Evolutionary conservation across 768 basidiomycete species (phyloP).

Genomic region (Suillus weaverae): DNA sequence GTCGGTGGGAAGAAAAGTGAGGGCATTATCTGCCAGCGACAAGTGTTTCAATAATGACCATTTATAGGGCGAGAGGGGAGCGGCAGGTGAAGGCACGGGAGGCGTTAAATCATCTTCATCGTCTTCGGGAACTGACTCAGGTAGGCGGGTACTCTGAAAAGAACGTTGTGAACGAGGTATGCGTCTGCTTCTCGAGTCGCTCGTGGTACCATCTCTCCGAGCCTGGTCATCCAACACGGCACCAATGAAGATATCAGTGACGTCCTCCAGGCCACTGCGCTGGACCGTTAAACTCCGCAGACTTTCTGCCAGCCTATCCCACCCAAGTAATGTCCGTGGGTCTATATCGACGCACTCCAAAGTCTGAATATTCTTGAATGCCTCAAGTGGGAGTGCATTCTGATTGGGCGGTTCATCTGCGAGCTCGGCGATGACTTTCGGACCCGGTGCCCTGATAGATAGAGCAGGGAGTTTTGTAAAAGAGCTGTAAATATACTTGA

Average conservation of each 20-base stretch:
- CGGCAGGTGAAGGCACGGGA: slow-evolving; percentile 25
- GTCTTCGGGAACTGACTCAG: slow-evolving; percentile 59
- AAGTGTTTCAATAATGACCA: slow-evolving; percentile 80
- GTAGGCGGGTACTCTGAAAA: slow-evolving; percentile 50
- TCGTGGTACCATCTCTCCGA: slow-evolving; percentile 55
- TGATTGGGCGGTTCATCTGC: slow-evolving; percentile 65
- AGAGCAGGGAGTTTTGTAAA: slow-evolving; percentile 90
- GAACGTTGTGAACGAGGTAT: slow-evolving; percentile 48
- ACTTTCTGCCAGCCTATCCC: slow-evolving; percentile 74
- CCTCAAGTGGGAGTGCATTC: slow-evolving; percentile 77
- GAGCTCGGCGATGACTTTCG: slow-evolving; percentile 67
- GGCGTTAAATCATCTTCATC: slow-evolving; percentile 32
- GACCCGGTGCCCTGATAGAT: slow-evolving; percentile 60
- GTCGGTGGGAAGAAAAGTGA: slow-evolving; percentile 77
- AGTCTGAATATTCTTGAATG: slow-evolving; percentile 81
- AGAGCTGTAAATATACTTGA: slow-evolving; percentile 85
- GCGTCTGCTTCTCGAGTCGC: slow-evolving; percentile 45
- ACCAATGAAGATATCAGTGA: slow-evolving; percentile 73
- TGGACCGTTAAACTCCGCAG: slow-evolving; percentile 73
- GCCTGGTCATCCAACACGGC: slow-evolving; percentile 77
- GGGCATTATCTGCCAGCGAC: slow-evolving; percentile 74
- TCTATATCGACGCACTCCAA: slow-evolving; percentile 80
- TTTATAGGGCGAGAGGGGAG: slow-evolving; percentile 54
- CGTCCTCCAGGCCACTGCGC: slow-evolving; percentile 79
- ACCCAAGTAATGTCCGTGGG: slow-evolving; percentile 77